Conservation (phyloP, 2,329 filamentous ascomycete genomes). For the Colletotrichum liriopes region DNA sequence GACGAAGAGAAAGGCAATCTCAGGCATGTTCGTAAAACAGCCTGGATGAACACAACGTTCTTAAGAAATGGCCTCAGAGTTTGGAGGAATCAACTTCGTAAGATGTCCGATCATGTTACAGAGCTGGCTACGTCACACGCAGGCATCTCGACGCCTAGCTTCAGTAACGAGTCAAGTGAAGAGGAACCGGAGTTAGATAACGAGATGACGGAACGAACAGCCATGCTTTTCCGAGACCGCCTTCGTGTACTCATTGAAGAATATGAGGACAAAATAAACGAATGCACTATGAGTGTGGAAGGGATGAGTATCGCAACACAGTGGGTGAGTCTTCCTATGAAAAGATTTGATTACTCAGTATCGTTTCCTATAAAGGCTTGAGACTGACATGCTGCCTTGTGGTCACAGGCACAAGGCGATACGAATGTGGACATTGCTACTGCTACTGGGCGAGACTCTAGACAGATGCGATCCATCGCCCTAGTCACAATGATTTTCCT, state of each 20-base stretch:
- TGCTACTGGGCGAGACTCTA: conserved; percentile 48
- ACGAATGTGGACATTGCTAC: conserved; percentile 51
- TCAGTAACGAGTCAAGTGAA: neutral
- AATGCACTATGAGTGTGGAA: conserved; percentile 53
- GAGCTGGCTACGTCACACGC: conserved; percentile 21
- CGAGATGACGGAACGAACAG: conserved; percentile 13
- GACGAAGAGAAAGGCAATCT: conserved; percentile 1
- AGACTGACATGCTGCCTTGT: too few species aligned
- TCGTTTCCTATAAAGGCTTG: too few species aligned
- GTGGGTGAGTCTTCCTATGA: conserved; percentile 48
- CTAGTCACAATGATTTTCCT: conserved; percentile 52
- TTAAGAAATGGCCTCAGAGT: conserved; percentile 47
- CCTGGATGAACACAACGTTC: conserved; percentile 49
- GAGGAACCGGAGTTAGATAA: neutral
- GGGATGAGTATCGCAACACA: conserved; percentile 55
- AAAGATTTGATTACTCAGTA: neutral
- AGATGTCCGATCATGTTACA: conserved; percentile 42
- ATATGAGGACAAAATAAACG: conserved; percentile 52
- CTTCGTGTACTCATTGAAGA: conserved; percentile 48
- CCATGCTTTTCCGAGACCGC: conserved; percentile 43
- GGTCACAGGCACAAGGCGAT: conserved; percentile 48
- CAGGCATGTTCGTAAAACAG: conserved; percentile 31
- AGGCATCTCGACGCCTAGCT: neutral
- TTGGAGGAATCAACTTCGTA: conserved; percentile 48
- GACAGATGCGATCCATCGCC: conserved; percentile 50